Conservation (phyloP, 2,329 filamentous ascomycete species). For the Colletotrichum cuscutae region DNA sequence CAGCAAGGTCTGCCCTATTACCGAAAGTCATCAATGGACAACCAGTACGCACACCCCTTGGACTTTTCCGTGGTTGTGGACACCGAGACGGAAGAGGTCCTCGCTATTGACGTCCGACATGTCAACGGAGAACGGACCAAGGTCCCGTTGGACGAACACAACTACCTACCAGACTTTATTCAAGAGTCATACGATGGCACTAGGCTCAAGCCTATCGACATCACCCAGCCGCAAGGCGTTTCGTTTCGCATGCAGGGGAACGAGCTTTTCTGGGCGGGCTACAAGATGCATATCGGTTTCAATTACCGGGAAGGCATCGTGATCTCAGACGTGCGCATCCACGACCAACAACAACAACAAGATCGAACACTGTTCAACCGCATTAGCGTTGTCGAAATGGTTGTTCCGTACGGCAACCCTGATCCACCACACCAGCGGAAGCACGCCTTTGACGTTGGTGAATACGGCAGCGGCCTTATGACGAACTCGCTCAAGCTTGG, state of each 20-base stretch:
- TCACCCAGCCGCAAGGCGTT: background rate
- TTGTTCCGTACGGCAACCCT: background rate
- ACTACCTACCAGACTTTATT: conserved; percentile 54
- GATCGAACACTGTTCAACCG: background rate
- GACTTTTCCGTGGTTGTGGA: conserved; percentile 57
- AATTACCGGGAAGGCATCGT: background rate
- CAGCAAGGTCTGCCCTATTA: background rate
- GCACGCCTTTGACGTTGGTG: conserved; percentile 75
- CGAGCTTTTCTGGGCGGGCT: background rate
- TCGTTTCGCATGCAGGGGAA: background rate
- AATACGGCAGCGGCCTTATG: conserved; percentile 67
- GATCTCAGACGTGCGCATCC: background rate
- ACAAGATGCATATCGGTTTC: background rate
- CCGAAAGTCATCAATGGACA: background rate
- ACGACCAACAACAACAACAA: background rate
- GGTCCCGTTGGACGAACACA: conserved; percentile 61
- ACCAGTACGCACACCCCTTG: conserved; percentile 46
- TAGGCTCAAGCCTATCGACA: background rate
- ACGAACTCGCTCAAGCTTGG: conserved; percentile 71
- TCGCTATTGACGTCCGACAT: conserved; percentile 56
- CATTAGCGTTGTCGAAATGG: background rate
- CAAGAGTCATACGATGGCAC: background rate
- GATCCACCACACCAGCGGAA: conserved; percentile 71
- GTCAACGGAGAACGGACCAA: conserved; percentile 67
- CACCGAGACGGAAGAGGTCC: conserved; percentile 54